A percentile compares a stretch with the other conserved stretches of the same genome.
Conservation (phyloP, 2,329 filamentous ascomycete genomes). For the Neonectria hederae region DNA sequence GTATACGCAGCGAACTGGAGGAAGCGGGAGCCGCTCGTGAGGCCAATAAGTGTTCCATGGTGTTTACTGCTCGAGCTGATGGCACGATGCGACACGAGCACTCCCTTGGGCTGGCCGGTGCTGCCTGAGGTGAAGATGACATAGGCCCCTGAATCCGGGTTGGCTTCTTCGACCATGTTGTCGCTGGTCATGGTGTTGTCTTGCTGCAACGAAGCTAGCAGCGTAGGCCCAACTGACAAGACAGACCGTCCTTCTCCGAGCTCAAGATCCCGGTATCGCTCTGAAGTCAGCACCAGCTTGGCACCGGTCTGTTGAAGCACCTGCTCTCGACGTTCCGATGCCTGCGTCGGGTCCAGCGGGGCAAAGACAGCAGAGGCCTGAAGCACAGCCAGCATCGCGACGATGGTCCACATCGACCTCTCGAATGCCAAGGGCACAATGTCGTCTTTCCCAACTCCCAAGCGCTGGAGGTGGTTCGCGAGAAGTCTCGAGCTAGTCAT, state of each 20-base stretch:
- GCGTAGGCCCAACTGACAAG: slow-evolving; percentile 8
- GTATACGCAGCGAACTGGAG: slow-evolving; percentile 22
- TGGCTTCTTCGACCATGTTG: background rate
- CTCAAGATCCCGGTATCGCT: slow-evolving; percentile 8
- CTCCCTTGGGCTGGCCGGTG: slow-evolving; percentile 19
- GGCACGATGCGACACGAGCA: slow-evolving; percentile 15
- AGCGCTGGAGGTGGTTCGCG: background rate
- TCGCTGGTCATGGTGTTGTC: background rate
- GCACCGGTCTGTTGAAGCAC: background rate
- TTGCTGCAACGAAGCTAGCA: background rate
- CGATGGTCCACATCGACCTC: slow-evolving; percentile 1
- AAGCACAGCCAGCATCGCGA: background rate
- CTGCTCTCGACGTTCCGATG: too few species aligned
- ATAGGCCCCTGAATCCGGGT: slow-evolving; percentile 3
- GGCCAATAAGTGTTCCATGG: slow-evolving; percentile 6
- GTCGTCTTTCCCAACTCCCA: background rate
- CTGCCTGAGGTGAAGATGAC: slow-evolving; percentile 8
- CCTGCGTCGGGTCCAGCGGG: background rate
- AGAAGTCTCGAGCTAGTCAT: background rate
- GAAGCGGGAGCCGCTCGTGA: slow-evolving; percentile 11
- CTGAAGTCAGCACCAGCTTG: background rate
- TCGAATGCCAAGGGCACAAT: background rate
- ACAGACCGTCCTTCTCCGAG: slow-evolving; percentile 3
- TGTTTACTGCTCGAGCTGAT: slow-evolving; percentile 14
- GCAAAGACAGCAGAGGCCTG: background rate